Conservation (phyloP, 495 filamentous ascomycete genomes). For the Podospora pseudoanserina region DNA sequence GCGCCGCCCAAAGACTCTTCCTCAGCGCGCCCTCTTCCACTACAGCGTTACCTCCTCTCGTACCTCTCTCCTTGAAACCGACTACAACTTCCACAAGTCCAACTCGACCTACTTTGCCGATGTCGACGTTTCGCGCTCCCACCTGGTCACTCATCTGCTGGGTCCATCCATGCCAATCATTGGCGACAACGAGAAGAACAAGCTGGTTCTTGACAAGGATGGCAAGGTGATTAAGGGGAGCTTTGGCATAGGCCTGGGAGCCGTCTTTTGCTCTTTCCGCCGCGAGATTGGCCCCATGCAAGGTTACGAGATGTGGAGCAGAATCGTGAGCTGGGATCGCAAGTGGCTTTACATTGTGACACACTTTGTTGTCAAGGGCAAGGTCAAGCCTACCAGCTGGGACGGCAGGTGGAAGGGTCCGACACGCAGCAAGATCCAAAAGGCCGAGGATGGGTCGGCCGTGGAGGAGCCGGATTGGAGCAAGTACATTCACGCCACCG, state of each 20-base stretch:
- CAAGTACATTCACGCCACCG: conserved; percentile 65
- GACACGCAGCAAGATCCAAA: conserved; percentile 21
- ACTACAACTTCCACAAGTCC: conserved; percentile 83
- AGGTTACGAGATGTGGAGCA: conserved; percentile 68
- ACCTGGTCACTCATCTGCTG: conserved; percentile 55
- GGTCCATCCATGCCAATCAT: conserved; percentile 43
- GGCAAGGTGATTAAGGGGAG: conserved; percentile 32
- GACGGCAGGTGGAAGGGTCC: conserved; percentile 25
- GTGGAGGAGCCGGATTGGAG: conserved; percentile 50
- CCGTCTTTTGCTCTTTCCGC: conserved; percentile 63
- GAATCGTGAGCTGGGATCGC: conserved; percentile 67
- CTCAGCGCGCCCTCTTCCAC: conserved; percentile 57
- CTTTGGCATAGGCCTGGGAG: conserved; percentile 62
- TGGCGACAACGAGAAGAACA: conserved; percentile 39
- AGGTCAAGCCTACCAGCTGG: conserved; percentile 45
- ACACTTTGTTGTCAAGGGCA: conserved; percentile 56
- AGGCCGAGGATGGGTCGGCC: conserved; percentile 38
- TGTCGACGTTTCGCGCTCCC: conserved; percentile 67
- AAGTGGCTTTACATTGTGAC: conserved; percentile 51
- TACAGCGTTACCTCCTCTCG: conserved; percentile 58
- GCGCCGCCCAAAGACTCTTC: conserved; percentile 35
- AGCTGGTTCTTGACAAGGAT: conserved; percentile 41
- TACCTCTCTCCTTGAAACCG: conserved; percentile 63
- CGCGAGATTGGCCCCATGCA: conserved; percentile 66
- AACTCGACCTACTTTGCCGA: conserved; percentile 83